These are phyloP conservation scores for Aspergillus heteromorphus DNA, from an alignment of 495 filamentous ascomycete species.

Conservation along the genomic window DNA sequence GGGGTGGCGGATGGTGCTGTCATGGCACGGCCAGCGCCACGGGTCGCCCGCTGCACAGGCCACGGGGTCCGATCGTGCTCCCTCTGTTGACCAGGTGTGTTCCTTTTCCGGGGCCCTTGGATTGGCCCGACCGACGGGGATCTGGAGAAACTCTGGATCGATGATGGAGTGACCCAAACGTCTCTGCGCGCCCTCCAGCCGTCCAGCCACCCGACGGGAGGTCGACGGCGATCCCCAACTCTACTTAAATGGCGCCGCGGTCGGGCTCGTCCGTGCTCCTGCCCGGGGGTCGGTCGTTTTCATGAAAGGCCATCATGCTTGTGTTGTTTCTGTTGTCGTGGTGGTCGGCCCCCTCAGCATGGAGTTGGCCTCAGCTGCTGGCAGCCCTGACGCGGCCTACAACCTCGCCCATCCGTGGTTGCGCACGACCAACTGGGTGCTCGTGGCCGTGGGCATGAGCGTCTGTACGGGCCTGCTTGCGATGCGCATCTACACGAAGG, in stretches of 20 bases:
- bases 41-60: background rate
- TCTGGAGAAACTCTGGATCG: background rate
- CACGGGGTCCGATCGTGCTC: background rate
- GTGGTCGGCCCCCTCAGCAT: background rate
- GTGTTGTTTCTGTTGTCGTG: background rate
- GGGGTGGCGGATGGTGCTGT: background rate
- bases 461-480: background rate
- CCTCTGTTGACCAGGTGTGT: background rate
- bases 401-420: background rate
- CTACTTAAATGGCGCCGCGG: background rate
- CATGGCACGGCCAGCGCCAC: background rate
- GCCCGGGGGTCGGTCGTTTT: background rate
- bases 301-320: background rate
- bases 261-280: background rate
- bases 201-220: background rate
- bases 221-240: too few species aligned
- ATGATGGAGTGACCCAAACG: background rate
- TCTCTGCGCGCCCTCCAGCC: too few species aligned
- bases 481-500: conserved; percentile 17
- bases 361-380: background rate
- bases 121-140: background rate
- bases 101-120: background rate
- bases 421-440: background rate
- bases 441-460: background rate
- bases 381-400: background rate